phyloP scores from a whole-genome alignment of 495 filamentous ascomycete species.

The Hypoxylon fragiforme region DNA sequence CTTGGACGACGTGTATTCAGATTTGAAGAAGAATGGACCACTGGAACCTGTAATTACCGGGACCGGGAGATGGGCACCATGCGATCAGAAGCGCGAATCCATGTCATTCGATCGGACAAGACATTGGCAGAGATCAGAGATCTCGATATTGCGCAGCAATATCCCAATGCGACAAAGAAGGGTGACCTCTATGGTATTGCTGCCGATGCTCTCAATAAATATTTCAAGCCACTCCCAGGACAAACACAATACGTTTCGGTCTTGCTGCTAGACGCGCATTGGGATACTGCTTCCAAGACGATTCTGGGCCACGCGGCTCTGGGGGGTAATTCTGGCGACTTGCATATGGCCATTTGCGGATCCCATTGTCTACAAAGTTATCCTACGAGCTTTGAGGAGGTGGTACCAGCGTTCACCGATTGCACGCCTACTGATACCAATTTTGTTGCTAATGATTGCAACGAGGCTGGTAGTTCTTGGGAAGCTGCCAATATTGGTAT shows the following conservation, averaged over 20 bases:
- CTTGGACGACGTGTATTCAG: conserved; percentile 83
- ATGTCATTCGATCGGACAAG: conserved; percentile 78
- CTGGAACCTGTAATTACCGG: conserved; percentile 70
- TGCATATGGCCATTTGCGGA: conserved; percentile 86
- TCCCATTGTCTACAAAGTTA: conserved; percentile 89
- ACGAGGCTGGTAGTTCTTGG: conserved; percentile 85
- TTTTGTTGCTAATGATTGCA: conserved; percentile 79
- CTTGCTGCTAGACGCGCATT: conserved; percentile 81
- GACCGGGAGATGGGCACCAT: conserved; percentile 69
- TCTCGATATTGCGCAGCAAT: conserved; percentile 79
- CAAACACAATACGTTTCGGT: conserved; percentile 87
- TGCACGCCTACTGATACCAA: conserved; percentile 84
- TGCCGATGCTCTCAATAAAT: conserved; percentile 68
- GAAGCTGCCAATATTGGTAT: conserved; percentile 90
- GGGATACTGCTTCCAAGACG: conserved; percentile 70
- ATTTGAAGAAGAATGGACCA: conserved; percentile 92
- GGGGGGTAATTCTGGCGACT: conserved; percentile 63
- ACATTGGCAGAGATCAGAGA: conserved; percentile 82
- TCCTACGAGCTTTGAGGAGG: conserved; percentile 80
- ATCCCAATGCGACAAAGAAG: conserved; percentile 64
- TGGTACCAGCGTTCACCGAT: conserved; percentile 82
- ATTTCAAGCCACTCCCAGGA: conserved; percentile 72
- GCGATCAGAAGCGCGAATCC: conserved; percentile 87
- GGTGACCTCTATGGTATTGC: conserved; percentile 76
- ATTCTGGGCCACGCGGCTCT: conserved; percentile 83